phyloP scores from a whole-genome alignment of 2,329 filamentous ascomycete genomes.

The Fusarium goolgardi region DNA sequence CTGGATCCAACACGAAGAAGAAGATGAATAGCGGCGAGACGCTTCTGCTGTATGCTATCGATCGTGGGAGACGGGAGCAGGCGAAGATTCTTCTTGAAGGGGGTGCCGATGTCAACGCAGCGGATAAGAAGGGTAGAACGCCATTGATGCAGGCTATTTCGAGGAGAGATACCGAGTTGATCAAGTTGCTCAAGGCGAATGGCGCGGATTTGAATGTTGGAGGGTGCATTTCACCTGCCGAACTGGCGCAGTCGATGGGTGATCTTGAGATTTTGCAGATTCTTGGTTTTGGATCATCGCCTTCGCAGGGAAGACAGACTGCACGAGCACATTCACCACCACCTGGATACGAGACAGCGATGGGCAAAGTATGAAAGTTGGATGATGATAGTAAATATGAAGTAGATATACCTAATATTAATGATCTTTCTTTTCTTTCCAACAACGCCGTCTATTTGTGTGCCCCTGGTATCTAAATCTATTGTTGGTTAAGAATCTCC shows the following conservation, averaged over 20 bases:
- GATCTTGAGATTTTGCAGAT: constrained; percentile 45
- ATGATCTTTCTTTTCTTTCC: constrained; percentile 19
- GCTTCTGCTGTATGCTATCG: constrained; percentile 49
- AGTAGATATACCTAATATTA: constrained; percentile 21
- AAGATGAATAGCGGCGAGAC: constrained; percentile 49
- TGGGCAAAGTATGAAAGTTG: constrained; percentile 30
- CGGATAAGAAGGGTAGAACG: constrained; percentile 48
- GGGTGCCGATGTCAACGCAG: constrained; percentile 50
- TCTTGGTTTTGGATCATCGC: constrained; percentile 36
- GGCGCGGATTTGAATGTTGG: constrained; percentile 44
- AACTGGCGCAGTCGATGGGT: constrained; percentile 43
- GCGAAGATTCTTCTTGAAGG: constrained; percentile 46
- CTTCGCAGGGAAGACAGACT: neutral
- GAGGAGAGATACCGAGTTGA: constrained; percentile 45
- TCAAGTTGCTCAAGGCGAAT: constrained; percentile 46
- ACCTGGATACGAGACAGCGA: constrained; percentile 36
- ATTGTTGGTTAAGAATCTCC: constrained; percentile 61
- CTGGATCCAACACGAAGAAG: constrained; percentile 46
- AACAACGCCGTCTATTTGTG: constrained; percentile 23
- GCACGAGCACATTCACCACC: constrained; percentile 39
- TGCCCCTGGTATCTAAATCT: constrained; percentile 24
- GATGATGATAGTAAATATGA: neutral
- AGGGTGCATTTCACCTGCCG: constrained; percentile 37
- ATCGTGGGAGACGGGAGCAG: constrained; percentile 40
- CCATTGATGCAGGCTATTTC: constrained; percentile 51